Conservation (phyloP, 495 filamentous ascomycete genomes). For the Amphirosellinia nigrospora region DNA sequence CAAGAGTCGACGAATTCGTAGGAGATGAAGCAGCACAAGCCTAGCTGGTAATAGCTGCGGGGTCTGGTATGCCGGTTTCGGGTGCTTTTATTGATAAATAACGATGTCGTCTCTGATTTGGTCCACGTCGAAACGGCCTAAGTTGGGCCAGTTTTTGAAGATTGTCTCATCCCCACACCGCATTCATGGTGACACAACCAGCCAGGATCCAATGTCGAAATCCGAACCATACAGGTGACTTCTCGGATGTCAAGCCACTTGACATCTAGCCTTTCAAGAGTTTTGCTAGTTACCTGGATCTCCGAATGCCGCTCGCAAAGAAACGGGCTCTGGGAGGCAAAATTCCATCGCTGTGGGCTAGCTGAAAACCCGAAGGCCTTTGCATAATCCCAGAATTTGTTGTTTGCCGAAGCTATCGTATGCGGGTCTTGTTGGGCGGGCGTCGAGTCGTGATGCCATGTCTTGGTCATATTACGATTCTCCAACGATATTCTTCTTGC, state of each 20-base stretch:
- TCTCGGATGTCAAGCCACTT: not conserved
- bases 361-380: not conserved
- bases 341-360: not conserved
- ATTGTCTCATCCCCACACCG: constrained; percentile 22
- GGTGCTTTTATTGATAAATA: not conserved
- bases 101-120: not conserved
- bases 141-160: not conserved
- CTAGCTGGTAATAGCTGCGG: not conserved
- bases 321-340: not conserved
- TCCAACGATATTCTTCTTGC: not conserved
- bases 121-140: not conserved
- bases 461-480: not conserved
- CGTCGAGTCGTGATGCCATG: not conserved
- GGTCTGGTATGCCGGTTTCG: not conserved
- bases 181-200: not conserved
- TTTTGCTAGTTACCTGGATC: not conserved
- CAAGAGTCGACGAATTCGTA: not conserved
- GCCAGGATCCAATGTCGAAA: not conserved
- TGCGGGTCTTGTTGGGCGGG: not conserved
- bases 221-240: not conserved
- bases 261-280: not conserved
- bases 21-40: not conserved
- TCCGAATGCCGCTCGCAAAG: not conserved
- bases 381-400: not conserved
- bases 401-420: not conserved